Evolutionary conservation across 306 rosid species (phyloP).

Genomic region (Acmispon strigosus): DNA sequence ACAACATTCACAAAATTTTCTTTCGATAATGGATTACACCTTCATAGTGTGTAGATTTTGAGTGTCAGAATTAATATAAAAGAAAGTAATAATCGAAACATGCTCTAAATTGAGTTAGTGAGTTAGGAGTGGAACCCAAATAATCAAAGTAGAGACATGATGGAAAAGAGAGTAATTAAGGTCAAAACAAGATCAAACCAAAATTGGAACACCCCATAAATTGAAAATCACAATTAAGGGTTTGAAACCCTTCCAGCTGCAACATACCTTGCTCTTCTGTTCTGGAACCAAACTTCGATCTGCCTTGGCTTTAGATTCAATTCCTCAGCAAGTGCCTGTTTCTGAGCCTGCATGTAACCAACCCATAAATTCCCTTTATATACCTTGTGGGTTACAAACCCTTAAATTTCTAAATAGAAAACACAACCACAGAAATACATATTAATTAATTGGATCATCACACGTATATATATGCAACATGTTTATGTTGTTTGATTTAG

Average conservation of each 20-base stretch:
- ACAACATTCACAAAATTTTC: too few species aligned
- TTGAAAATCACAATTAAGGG: neutral
- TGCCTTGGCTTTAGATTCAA: slow-evolving; percentile 67
- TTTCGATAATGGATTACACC: too few species aligned
- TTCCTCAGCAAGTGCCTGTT: slow-evolving; percentile 54
- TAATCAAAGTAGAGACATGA: neutral
- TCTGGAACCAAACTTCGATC: slow-evolving; percentile 90
- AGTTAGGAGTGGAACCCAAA: neutral
- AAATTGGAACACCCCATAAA: neutral
- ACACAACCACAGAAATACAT: neutral
- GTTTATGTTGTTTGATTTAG: neutral
- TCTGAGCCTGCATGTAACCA: slow-evolving; percentile 48
- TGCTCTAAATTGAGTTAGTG: neutral
- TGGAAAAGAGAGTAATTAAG: neutral
- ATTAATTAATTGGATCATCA: too few species aligned
- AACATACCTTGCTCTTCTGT: slow-evolving; percentile 74
- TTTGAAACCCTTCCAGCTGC: neutral
- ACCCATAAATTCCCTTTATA: neutral
- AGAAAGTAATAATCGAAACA: too few species aligned
- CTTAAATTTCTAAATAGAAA: neutral
- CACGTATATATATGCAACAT: too few species aligned
- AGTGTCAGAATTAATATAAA: too few species aligned
- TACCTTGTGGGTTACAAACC: neutral
- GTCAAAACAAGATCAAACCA: neutral
- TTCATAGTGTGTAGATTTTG: too few species aligned